Base-by-base conservation (phyloP, 1,139 yeast genomes). In the Zygosaccharomyces sapae region DNA sequence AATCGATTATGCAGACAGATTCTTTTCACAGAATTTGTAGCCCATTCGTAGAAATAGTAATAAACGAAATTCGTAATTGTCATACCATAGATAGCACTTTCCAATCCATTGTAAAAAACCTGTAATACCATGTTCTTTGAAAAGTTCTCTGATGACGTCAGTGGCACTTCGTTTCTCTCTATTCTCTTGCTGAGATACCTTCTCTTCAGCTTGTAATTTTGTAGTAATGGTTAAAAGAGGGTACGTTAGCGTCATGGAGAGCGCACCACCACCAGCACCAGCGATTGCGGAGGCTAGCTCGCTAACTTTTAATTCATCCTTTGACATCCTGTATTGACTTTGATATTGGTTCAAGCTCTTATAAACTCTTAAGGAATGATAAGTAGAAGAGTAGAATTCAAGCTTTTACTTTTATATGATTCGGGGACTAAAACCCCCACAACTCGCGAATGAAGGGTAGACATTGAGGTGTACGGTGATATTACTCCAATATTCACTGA, bases 231-330 rank as follows among this genome's bases (percentile, higher is more conserved):
- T 85, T 51, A 86, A 88, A 58, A 88, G 71, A 8, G 97, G 96
- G 62, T 88, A 86, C 2, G 96, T 86, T 38, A 85, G 82, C 1
- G 84, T 76, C 83, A 88, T 85, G 6, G 95, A 80, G 40, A 87
- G 75, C 36, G 94, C 89, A 19, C 97, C 97, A 33, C 96, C 96
- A 9, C 92, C 85, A 43, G 96, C 95, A 10, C 97, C 97, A 10
- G 96, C 86, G 19, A 89, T 69, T 12, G 96, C 96, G 62, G 89
- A 96, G 36, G 94, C 90, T 35, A 60, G 40, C 35, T 49, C 52
- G 8, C 41, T 46, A 9, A 33, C 47, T 16, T 44, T 43, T 22
- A 6, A 8, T 3, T 18, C 9, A 3, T 38, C 22, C n/a, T 13
- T 30, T 33, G 47, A 16, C 44, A 38, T 37, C 8, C 20, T 10